Evolutionary conservation across 116 monocot species (phyloP), one percentile per base, ranked within the genome.

Genomic region (Cymodocea nodosa): DNA sequence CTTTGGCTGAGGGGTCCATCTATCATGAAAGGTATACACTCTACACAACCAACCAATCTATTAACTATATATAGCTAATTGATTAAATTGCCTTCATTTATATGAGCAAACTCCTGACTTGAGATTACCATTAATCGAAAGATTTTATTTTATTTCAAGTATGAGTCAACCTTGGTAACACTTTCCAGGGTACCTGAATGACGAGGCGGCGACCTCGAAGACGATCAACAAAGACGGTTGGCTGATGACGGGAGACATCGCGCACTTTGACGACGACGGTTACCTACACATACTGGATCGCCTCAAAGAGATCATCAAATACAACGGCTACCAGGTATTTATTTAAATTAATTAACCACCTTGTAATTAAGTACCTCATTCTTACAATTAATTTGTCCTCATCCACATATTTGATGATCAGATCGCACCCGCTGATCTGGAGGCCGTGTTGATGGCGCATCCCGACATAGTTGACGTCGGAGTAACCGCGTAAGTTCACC

Each of bases 281-380:
- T 85, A 83, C 30, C 66, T 92, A 59, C 81, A 74, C 59, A 62
- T 87, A 64, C 24, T 83, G 63, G 92, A 85, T 34, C 82, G 92
- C 40, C 59, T 92, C 57, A 92, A 92, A 71, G 87, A 92, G 56
- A 81, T 74, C 20, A 92, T 92, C 25, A 92, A 92, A 55, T 92
- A 87, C 79, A 92, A 92, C 35, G 92, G 92, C 13, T 92, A 79
- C 75, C 92, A 87, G 87, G 92, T 92, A 76, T 2, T 60, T 60
- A 60, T 0, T 54, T 54, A 16, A n/a, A 54, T 11, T 19, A 54
- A 15, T 19, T n/a, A 54, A 13, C n/a, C n/a, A n/a, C n/a, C n/a
- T n/a, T n/a, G n/a, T n/a, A n/a, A n/a, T n/a, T n/a, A n/a, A n/a
- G n/a, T n/a, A n/a, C n/a, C n/a, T n/a, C n/a, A n/a, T n/a, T n/a